phyloP scores from a whole-genome alignment of 106 monocot species.

The Xerophyta viscosa region DNA sequence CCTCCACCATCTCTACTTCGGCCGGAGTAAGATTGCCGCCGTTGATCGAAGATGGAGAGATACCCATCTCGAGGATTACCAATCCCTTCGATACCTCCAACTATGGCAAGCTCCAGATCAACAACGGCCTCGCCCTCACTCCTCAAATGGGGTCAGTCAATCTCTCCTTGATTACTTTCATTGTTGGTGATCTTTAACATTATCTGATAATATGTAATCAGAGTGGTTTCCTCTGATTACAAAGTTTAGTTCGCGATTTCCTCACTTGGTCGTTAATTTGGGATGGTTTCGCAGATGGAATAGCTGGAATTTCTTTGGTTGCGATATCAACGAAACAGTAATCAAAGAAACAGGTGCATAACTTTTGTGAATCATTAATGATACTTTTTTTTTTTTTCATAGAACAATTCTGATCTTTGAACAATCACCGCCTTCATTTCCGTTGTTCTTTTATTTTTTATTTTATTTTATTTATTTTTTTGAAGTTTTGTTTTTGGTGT shows the following conservation, averaged over 20 bases:
- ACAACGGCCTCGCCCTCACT: constrained; percentile 83
- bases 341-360: constrained; percentile 57
- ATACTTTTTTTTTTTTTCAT: constrained; percentile 1
- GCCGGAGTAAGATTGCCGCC: constrained; percentile 8
- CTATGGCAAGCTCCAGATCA: constrained; percentile 78
- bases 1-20: not conserved
- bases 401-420: too few relatives aligned
- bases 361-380: too few relatives aligned
- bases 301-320: constrained; percentile 78
- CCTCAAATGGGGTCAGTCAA: constrained; percentile 95
- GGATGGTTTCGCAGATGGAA: constrained; percentile 51
- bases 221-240: too few relatives aligned
- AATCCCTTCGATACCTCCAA: constrained; percentile 77
- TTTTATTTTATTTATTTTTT: too few relatives aligned
- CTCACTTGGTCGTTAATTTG: too few relatives aligned
- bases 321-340: constrained; percentile 52
- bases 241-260: too few relatives aligned
- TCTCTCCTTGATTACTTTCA: not conserved
- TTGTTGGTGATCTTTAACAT: too few relatives aligned
- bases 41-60: constrained; percentile 7
- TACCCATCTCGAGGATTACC: not conserved
- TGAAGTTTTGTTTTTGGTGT: too few relatives aligned
- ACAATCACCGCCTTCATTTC: too few relatives aligned
- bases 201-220: too few relatives aligned
- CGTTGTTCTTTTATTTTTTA: too few relatives aligned